These are phyloP conservation scores for Allium sativum DNA, from an alignment of 106 monocot species.

Conservation along the genomic window DNA sequence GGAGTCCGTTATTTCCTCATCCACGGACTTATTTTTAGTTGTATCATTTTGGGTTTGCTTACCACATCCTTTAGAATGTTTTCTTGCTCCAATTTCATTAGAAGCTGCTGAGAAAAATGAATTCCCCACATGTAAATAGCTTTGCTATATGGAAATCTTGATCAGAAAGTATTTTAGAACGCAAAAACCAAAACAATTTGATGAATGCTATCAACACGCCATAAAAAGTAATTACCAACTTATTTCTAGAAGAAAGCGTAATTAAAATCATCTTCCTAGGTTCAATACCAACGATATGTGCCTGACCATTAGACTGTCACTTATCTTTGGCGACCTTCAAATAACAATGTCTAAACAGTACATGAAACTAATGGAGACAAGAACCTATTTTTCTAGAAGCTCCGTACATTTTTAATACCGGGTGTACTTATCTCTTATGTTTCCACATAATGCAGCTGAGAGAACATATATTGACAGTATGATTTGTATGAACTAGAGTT, in stretches of 20 bases:
- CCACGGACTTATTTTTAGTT: conserved; percentile 17
- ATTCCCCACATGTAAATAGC: conserved; percentile 24
- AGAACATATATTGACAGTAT: no score
- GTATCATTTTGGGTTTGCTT: conserved; percentile 25
- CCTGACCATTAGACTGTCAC: not conserved
- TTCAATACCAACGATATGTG: no score
- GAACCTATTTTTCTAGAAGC: no score
- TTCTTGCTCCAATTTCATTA: conserved; percentile 11
- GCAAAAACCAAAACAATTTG: not conserved
- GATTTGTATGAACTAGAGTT: no score
- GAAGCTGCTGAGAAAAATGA: conserved; percentile 65
- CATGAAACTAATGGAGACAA: no score
- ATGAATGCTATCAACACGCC: not conserved
- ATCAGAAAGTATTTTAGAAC: not conserved
- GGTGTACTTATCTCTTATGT: no score
- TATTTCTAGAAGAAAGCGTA: not conserved
- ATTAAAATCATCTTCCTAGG: no score
- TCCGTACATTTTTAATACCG: no score
- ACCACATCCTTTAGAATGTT: conserved; percentile 14
- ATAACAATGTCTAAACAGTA: no score
- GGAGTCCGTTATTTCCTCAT: conserved; percentile 57
- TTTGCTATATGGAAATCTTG: conserved; percentile 10
- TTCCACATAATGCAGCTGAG: no score
- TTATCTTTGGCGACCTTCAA: no score
- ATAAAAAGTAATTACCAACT: not conserved